Conservation (phyloP, 148 eudicot genomes). For the Tetragonia tetragonoides region DNA sequence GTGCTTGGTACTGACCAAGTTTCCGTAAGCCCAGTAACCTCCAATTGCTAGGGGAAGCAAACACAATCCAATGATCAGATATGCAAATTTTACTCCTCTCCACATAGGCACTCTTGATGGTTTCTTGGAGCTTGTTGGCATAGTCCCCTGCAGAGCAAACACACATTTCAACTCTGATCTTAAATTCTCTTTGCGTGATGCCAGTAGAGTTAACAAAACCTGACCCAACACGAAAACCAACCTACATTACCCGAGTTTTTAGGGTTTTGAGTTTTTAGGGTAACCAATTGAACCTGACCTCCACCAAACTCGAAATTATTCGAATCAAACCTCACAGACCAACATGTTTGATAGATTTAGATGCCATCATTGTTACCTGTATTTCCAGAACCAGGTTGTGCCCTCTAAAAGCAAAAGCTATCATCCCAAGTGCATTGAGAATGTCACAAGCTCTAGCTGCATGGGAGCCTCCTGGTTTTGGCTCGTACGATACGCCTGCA, state of each 20-base stretch:
- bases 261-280: too few species aligned
- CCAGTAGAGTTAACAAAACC: too few species aligned
- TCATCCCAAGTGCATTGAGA: slow-evolving; percentile 64
- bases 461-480: slow-evolving; percentile 23
- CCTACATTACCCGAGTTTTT: too few species aligned
- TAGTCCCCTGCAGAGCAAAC: slow-evolving; percentile 56
- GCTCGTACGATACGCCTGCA: slow-evolving; percentile 27
- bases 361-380: slow-evolving; percentile 40
- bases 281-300: too few species aligned
- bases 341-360: not conserved
- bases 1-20: slow-evolving; percentile 44
- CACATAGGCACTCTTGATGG: slow-evolving; percentile 82
- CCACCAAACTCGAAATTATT: not conserved
- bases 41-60: slow-evolving; percentile 71
- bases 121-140: slow-evolving; percentile 57
- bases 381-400: slow-evolving; percentile 84
- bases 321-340: not conserved
- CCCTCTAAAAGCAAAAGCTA: slow-evolving; percentile 76
- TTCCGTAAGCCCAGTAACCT: slow-evolving; percentile 82
- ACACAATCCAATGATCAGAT: slow-evolving; percentile 60
- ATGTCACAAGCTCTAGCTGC: slow-evolving; percentile 36
- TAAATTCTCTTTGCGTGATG: too few species aligned
- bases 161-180: not conserved
- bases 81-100: slow-evolving; percentile 68
- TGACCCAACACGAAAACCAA: too few species aligned